Evolutionary conservation across 2,329 filamentous ascomycete species (phyloP).

Genomic region (Aspergillus niger): DNA sequence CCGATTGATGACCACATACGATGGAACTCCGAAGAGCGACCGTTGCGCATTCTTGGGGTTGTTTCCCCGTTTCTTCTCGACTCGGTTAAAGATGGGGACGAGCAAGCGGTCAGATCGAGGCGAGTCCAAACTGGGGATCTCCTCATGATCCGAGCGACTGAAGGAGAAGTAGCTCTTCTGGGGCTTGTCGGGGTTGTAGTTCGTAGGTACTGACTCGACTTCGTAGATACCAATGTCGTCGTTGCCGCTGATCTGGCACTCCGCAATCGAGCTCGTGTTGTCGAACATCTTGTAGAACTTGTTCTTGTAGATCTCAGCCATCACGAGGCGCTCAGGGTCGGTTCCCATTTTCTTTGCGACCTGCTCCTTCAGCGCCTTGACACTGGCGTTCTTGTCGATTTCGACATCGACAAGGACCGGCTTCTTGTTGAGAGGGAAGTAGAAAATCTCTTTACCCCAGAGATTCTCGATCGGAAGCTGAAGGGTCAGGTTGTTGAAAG

Average conservation of each 20-base stretch:
- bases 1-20: conserved; percentile 71
- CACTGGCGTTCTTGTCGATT: conserved; percentile 66
- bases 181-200: conserved; percentile 62
- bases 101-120: conserved; percentile 50
- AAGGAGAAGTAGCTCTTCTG: conserved; percentile 47
- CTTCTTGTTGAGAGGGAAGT: conserved; percentile 71
- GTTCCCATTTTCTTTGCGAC: conserved; percentile 56
- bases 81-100: conserved; percentile 52
- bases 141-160: conserved; percentile 40
- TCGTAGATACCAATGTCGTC: conserved; percentile 75
- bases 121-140: conserved; percentile 44
- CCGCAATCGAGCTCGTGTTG: conserved; percentile 67
- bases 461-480: conserved; percentile 85
- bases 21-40: conserved; percentile 46
- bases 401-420: conserved; percentile 77
- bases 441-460: conserved; percentile 74
- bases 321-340: conserved; percentile 66
- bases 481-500: conserved; percentile 90
- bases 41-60: conserved; percentile 28
- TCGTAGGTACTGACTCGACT: conserved; percentile 75
- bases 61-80: conserved; percentile 27
- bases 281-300: conserved; percentile 87
- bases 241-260: conserved; percentile 63
- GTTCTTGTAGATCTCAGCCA: conserved; percentile 77
- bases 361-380: conserved; percentile 53